Percentiles rank a stretch among this genome's conserved stretches.
Evolutionary conservation across 345 rosid genomes (phyloP).

Genomic region (Citropsis articulata): DNA sequence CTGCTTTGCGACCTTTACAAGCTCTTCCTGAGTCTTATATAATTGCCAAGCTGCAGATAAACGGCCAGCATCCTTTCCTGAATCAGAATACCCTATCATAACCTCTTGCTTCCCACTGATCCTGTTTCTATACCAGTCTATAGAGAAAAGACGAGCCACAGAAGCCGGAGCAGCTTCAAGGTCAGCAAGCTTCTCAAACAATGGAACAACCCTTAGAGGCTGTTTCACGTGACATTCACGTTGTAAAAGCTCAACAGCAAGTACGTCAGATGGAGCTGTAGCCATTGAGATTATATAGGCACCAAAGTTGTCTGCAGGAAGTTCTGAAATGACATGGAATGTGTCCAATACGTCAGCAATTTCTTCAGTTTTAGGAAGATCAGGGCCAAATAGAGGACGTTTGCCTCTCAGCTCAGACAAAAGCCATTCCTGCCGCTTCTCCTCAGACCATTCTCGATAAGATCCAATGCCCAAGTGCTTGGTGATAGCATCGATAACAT

Average conservation of each 20-base stretch:
- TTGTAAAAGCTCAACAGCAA: conserved; percentile 90
- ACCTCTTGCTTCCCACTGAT: conserved; percentile 96
- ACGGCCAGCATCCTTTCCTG: conserved; percentile 97
- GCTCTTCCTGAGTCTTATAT: conserved; percentile 93
- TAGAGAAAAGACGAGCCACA: conserved; percentile 84
- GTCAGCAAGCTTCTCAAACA: conserved; percentile 95
- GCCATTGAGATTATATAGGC: conserved; percentile 99
- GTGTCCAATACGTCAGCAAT: conserved; percentile 85
- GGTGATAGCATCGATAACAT: conserved; percentile 89
- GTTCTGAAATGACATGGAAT: conserved; percentile 76
- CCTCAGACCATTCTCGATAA: conserved; percentile 88
- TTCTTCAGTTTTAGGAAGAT: conserved; percentile 93
- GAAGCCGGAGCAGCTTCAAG: conserved; percentile 95
- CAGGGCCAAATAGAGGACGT: conserved; percentile 93
- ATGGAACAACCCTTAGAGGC: conserved; percentile 89
- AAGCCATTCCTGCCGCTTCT: conserved; percentile 82
- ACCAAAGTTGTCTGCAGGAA: conserved; percentile 80
- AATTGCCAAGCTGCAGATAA: conserved; percentile 96
- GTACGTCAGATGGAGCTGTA: conserved; percentile 89
- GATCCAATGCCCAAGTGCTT: conserved; percentile 76
- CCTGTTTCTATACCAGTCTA: conserved; percentile 84
- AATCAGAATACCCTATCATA: conserved; percentile 98
- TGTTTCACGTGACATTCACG: conserved; percentile 82
- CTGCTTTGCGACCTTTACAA: conserved; percentile 81
- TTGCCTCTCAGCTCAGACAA: conserved; percentile 85